These are phyloP conservation scores for Quercus gilva DNA, from an alignment of 306 rosid species.

Conservation along the genomic window DNA sequence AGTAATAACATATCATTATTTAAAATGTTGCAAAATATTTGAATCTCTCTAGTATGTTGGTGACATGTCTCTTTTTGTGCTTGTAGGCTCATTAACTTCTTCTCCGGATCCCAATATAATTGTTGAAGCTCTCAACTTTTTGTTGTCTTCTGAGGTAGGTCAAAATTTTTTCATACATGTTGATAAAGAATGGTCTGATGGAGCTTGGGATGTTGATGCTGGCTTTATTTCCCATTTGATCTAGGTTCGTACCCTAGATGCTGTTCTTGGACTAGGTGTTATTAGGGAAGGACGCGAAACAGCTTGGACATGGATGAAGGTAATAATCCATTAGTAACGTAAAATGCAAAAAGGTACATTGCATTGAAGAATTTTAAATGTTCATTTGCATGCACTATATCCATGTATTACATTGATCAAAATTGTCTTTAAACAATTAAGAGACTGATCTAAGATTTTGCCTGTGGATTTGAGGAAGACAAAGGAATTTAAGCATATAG, in stretches of 20 bases:
- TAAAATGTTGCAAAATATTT: not conserved
- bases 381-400: not conserved
- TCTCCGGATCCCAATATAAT: slow-evolving; percentile 41
- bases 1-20: slow-evolving; percentile 35
- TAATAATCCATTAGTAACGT: slow-evolving; percentile 22
- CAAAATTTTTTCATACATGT: not conserved
- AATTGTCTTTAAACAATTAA: not conserved
- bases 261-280: slow-evolving; percentile 59
- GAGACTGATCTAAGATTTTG: too few species aligned
- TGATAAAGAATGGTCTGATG: slow-evolving; percentile 9
- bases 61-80: not conserved
- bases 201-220: slow-evolving; percentile 26
- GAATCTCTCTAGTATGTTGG: not conserved
- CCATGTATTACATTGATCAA: not conserved
- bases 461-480: too few species aligned
- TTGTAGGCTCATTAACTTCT: slow-evolving; percentile 41
- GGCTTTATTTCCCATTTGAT: slow-evolving; percentile 6
- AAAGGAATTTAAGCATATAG: too few species aligned
- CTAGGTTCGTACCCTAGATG: slow-evolving; percentile 91
- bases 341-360: slow-evolving; percentile 4
- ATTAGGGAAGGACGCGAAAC: slow-evolving; percentile 66
- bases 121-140: slow-evolving; percentile 49
- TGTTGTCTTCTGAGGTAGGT: slow-evolving; percentile 38
- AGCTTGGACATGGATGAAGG: slow-evolving; percentile 92
- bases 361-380: not conserved